These are phyloP conservation scores for Syzygium aqueum DNA, from an alignment of 345 rosid species.

Conservation along the genomic window DNA sequence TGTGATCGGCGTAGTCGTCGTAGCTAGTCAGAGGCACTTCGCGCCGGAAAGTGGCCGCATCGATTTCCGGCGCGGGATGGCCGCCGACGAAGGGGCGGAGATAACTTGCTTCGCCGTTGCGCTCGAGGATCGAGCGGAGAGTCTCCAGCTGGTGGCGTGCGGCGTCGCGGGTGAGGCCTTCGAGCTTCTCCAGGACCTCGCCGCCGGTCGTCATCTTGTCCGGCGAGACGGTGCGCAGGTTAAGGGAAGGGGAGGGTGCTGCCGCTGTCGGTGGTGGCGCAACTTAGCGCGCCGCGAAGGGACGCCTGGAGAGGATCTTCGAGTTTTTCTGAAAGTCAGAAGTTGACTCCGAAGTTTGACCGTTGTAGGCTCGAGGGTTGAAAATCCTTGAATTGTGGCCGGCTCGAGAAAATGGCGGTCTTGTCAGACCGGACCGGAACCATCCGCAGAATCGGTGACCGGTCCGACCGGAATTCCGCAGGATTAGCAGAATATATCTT, in stretches of 20 bases:
- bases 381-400: neutral
- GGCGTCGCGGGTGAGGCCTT: conserved; percentile 27
- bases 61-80: neutral
- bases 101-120: conserved; percentile 20
- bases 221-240: neutral
- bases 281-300: neutral
- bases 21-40: conserved; percentile 32
- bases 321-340: neutral
- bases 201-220: conserved; percentile 5
- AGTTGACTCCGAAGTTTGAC: neutral
- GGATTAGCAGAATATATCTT: neutral
- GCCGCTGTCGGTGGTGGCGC: neutral
- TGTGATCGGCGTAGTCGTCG: conserved; percentile 30
- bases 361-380: neutral
- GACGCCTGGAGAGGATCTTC: neutral
- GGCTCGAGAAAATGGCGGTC: neutral
- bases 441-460: neutral
- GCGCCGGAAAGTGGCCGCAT: conserved; percentile 15
- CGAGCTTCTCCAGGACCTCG: conserved; percentile 22
- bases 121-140: conserved; percentile 34
- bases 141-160: conserved; percentile 23
- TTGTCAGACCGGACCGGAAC: neutral
- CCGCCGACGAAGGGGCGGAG: conserved; percentile 23
- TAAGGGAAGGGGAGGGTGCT: neutral
- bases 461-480: neutral